Evolutionary conservation across 805 yeast genomes (phyloP), one percentile per base, ranked within the genome.

Genomic region (Geotrichum ghanense): DNA sequence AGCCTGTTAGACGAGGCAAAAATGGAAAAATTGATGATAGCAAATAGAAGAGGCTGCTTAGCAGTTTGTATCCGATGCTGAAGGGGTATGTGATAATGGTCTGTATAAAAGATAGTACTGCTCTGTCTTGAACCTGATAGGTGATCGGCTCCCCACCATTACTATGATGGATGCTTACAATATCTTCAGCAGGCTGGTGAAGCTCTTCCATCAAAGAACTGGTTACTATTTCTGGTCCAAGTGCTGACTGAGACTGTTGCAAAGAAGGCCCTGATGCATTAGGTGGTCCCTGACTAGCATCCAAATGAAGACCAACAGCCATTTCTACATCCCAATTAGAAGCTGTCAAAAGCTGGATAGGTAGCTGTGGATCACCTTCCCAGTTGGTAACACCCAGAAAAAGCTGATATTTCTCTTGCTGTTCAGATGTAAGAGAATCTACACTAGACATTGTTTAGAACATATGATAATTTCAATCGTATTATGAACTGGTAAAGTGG

Each of bases 261-360:
- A 17, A 43, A 22, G 44, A 41, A 24, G 42, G 45, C 3, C 43
- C 42, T 21, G 49, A 25, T 5, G 43, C 25, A 16, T 35, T 25
- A 9, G 48, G 20, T n/a, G 27, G 10, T n/a, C 43, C 54, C 51
- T 35, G 42, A 51, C 43, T 45, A 48, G 19, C 50, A 45, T n/a
- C 53, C 25, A 22, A 53, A 16, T 21, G 56, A 48, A 44, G 43
- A 45, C 51, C 50, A 22, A 52, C 50, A 6, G 56, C 54, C 17
- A 60, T 51, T 48, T 71, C 74, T 14, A 71, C 54, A 51, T 67
- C 59, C 73, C 75, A 70, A 20, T 61, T 57, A 5, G 64, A 49
- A 3, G 63, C 51, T 34, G 56, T 51, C 43, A 66, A 56, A 37
- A 65, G 48, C 41, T 50, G 53, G 19, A 53, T 48, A 12, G 66